phyloP scores from a whole-genome alignment of 2,329 filamentous ascomycete species.

The Colletotrichum chrysophilum region DNA sequence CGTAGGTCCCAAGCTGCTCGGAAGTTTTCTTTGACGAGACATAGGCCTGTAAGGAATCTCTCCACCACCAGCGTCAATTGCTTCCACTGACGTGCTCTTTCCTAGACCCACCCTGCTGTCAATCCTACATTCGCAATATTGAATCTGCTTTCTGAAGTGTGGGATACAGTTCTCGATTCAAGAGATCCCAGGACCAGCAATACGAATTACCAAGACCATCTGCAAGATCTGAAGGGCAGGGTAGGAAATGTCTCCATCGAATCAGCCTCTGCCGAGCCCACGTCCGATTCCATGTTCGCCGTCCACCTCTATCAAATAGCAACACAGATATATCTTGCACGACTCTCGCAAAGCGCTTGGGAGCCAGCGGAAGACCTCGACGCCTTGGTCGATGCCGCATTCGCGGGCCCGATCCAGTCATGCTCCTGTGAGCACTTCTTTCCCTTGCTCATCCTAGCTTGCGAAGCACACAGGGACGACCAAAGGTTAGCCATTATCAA shows the following conservation, averaged over 20 bases:
- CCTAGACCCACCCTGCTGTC: background rate
- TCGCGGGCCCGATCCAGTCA: slow-evolving; percentile 24
- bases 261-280: background rate
- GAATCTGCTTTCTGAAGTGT: slow-evolving; percentile 1
- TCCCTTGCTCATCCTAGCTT: slow-evolving; percentile 37
- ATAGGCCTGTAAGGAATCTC: background rate
- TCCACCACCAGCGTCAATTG: background rate
- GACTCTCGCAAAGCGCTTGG: slow-evolving; percentile 25
- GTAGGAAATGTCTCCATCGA: background rate
- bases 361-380: slow-evolving; percentile 26
- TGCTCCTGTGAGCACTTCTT: slow-evolving; percentile 36
- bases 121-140: background rate
- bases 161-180: background rate
- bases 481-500: slow-evolving; percentile 32
- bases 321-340: background rate
- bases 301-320: background rate
- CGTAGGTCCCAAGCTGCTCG: background rate
- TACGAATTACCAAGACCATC: background rate
- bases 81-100: background rate
- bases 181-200: background rate
- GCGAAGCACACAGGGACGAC: slow-evolving; percentile 37
- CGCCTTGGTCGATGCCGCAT: background rate
- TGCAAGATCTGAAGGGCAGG: background rate
- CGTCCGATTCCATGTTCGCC: background rate
- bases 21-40: background rate